Percentiles rank a stretch among this genome's conserved stretches.
Evolutionary conservation across 306 rosid genomes (phyloP).

Genomic region (Psophocarpus tetragonolobus): DNA sequence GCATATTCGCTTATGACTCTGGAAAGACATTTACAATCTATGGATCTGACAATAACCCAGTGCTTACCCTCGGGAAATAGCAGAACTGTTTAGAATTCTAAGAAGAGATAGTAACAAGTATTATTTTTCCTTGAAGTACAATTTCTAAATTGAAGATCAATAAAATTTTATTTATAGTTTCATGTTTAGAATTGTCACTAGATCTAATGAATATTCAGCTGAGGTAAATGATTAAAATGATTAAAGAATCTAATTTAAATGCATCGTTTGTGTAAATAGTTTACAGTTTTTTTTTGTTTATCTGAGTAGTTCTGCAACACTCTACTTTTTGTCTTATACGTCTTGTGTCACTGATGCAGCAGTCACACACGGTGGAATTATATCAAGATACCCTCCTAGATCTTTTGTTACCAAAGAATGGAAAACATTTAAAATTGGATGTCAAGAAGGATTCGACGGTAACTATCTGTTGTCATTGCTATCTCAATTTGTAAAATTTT

Average conservation of each 20-base stretch:
- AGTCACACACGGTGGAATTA: slow-evolving; percentile 86
- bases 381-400: slow-evolving; percentile 91
- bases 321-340: slow-evolving; percentile 5
- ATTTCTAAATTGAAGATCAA: slow-evolving; percentile 1
- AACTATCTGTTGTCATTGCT: slow-evolving; percentile 5
- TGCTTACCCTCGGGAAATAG: slow-evolving; percentile 89
- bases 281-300: background rate
- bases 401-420: slow-evolving; percentile 74
- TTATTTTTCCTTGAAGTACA: slow-evolving; percentile 84
- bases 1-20: slow-evolving; percentile 99
- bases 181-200: background rate
- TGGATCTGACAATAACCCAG: slow-evolving; percentile 76
- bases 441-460: slow-evolving; percentile 86
- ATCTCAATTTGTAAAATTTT: background rate
- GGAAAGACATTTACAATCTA: slow-evolving; percentile 96
- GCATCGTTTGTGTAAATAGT: background rate
- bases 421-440: slow-evolving; percentile 65
- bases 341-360: slow-evolving; percentile 40
- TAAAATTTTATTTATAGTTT: background rate
- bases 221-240: background rate
- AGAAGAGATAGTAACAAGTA: slow-evolving; percentile 76
- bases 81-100: slow-evolving; percentile 79
- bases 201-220: background rate
- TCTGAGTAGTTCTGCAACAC: background rate
- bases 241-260: background rate